Evolutionary conservation across 169 alveolate species (phyloP), one percentile per base, ranked within the genome.

Genomic region (Cryptosporidium bovis): DNA sequence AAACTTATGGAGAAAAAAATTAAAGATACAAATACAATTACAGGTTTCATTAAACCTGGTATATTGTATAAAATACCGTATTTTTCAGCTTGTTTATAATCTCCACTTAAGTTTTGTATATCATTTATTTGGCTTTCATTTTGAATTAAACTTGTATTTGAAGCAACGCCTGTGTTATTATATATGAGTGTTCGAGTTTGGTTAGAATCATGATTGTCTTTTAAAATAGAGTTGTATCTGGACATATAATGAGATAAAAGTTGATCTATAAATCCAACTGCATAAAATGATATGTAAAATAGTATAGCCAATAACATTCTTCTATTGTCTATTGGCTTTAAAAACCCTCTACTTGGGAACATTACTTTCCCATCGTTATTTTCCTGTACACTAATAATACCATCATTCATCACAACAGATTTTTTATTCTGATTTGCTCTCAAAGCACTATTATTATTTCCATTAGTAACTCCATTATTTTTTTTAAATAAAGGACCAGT

Each of bases 201-300:
- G 20, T 64, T 64, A 53, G 44, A 33, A 18, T 24, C 67, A 16
- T 18, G 2, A 33, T 69, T 69, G 1, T 40, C 10, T 40, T 40
- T 40, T 40, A 40, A 40, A 3, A 40, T 40, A 8, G 48, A 40
- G 10, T 40, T 8, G 48, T 40, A 40, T 13, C 12, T 8, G 16
- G 67, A 53, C 7, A 64, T 51, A 36, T 69, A 56, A 36, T 69
- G 18, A 27, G 46, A 31, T 27, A 69, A 51, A 13, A 69, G 55
- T 33, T 69, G 83, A 36, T 77, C 87, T 27, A 77, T 77, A 18
- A 60, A 77, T 0, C 87, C 87, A 40, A 77, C 87, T 2, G 77
- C 65, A 77, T 24, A 77, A 24, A 77, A 77, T 18, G 87, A 56
- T 20, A 77, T 77, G 18, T 77, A 77, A 46, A 60, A 77, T 40